Base-by-base conservation (phyloP, 2,329 filamentous ascomycete genomes). In the Hortaea sp. region DNA sequence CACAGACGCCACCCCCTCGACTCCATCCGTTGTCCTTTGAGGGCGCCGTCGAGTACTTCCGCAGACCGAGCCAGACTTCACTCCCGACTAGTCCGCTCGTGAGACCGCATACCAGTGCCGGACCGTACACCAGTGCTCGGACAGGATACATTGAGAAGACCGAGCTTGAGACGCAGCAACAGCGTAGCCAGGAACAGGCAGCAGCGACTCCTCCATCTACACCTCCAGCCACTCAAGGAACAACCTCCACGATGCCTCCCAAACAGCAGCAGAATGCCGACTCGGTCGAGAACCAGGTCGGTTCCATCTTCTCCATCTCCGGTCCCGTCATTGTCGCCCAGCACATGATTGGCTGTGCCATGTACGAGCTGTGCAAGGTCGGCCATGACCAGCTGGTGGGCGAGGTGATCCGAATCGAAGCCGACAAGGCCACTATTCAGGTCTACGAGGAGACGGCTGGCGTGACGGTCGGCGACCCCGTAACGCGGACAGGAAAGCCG, bases 401-500 rank as follows among this genome's bases (percentile, higher is more conserved):
- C 66, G 92, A 98, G 72, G 92, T 98, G 69, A 98, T 98, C 76
- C 85, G 92, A 67, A 94, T 98, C 72, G 92, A 87, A 63, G 84
- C 75, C 67, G 92, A 98, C 69, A 94, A 90, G 72, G 89, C 88
- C 58, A 95, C 89, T 42, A 94, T 98, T 59, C 92, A 98, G 73
- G 92, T 98, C 57, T 98, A 98, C 75, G 92, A 98, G 70, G 92
- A 98, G 73, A 98, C 92, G 58, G 92, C 90, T 67, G 92, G 92
- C 72, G 84, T 98, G 57, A 94, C 81, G 57, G 89, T 98, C 56
- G 92, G 92, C 64, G 92, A 98, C 65, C 92, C 92, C 43, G 92
- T 98, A 57, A 62, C 73, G 51, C 81, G 90, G 62, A 95, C 90
- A 48, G 87, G 88, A 68, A 95, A 97, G 77, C 92, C 92, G 53